Conservation (phyloP, 192 early-diverging fungal species). For the Cladochytrium replicatum region DNA sequence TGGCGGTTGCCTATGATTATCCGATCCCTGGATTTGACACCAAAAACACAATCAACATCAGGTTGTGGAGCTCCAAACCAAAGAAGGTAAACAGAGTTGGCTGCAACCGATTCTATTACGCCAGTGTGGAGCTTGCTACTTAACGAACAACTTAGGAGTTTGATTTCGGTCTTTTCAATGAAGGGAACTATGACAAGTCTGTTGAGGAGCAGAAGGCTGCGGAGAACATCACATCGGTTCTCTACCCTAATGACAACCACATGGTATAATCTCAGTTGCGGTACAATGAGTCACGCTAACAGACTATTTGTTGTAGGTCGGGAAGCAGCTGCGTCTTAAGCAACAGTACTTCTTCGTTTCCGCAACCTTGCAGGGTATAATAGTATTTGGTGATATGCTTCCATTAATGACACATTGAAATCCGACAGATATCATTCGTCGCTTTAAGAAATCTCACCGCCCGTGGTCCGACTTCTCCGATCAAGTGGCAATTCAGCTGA, state of each 20-base stretch:
- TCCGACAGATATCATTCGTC: conserved; percentile 56
- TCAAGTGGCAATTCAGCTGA: conserved; percentile 93
- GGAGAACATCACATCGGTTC: conserved; percentile 88
- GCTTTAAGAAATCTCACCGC: conserved; percentile 80
- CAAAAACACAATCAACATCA: conserved; percentile 91
- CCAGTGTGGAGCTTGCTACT: no score
- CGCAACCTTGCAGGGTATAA: conserved; percentile 78
- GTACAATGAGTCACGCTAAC: no score
- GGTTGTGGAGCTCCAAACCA: conserved; percentile 94
- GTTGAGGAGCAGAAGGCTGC: conserved; percentile 86
- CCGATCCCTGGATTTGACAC: conserved; percentile 94
- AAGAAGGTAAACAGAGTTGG: no score
- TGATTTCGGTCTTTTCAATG: conserved; percentile 64
- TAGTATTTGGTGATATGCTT: conserved; percentile 3
- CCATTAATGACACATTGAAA: conserved; percentile 6
- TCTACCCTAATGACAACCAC: conserved; percentile 99
- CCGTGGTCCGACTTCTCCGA: conserved; percentile 85
- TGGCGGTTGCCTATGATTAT: conserved; percentile 95
- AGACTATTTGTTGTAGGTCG: no score
- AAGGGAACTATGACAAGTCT: conserved; percentile 84
- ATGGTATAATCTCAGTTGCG: conserved; percentile 12
- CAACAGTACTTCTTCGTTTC: conserved; percentile 97
- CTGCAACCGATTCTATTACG: no score
- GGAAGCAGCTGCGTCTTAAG: conserved; percentile 92
- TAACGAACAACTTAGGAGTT: no score